Conservation (phyloP, 1,139 yeast species). For the Zygosaccharomyces sapae region DNA sequence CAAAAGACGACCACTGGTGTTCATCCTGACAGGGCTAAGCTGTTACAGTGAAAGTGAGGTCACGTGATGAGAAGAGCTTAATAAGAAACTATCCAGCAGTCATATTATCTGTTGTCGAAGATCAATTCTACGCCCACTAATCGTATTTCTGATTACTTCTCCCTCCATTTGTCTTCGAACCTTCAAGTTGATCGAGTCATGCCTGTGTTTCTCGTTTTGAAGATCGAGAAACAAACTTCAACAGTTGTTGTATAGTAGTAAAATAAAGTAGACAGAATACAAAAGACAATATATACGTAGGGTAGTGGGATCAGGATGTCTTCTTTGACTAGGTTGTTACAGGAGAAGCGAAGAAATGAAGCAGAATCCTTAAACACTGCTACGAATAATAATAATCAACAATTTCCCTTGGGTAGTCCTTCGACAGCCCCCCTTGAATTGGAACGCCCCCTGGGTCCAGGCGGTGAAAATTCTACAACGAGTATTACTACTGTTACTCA, state of each 20-base stretch:
- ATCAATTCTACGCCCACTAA: background rate
- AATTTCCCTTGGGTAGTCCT: background rate
- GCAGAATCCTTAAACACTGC: constrained; percentile 9
- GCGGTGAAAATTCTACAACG: constrained; percentile 19
- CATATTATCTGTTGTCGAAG: too few relatives aligned
- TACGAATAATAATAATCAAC: background rate
- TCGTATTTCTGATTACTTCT: background rate
- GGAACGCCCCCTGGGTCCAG: constrained; percentile 16
- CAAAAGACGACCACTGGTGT: constrained; percentile 15
- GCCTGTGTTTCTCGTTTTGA: background rate
- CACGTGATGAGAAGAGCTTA: too few relatives aligned
- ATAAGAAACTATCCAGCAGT: too few relatives aligned
- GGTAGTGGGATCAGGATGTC: constrained; percentile 26
- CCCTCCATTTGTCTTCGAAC: background rate
- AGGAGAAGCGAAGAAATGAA: constrained; percentile 33
- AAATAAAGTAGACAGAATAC: background rate
- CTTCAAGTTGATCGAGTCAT: background rate
- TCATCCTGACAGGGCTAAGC: constrained; percentile 35
- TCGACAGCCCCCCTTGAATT: constrained; percentile 6
- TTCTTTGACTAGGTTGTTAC: constrained; percentile 35
- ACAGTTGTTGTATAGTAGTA: constrained; percentile 3
- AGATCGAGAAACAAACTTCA: constrained; percentile 2
- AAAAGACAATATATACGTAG: background rate
- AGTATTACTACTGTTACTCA: constrained; percentile 32
- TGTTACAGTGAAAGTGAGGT: constrained; percentile 13